phyloP scores from a whole-genome alignment of 495 filamentous ascomycete genomes.

The Annulohypoxylon nitens region DNA sequence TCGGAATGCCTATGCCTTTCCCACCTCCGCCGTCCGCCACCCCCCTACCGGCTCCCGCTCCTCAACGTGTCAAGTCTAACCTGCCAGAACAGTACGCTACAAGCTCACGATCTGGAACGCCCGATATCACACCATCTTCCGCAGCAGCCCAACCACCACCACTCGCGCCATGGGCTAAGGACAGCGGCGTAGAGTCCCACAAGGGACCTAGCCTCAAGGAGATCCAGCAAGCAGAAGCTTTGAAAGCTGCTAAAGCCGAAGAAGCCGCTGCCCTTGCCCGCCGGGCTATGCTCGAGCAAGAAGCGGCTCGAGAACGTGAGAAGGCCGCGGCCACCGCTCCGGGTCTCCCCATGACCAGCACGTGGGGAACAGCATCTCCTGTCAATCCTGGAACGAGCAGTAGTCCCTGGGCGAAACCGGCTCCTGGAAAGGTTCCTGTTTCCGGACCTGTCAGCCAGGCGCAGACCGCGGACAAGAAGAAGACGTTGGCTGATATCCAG shows the following conservation, averaged over 20 bases:
- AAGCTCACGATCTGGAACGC: conserved; percentile 82
- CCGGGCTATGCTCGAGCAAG: conserved; percentile 82
- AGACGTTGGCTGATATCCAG: conserved; percentile 95
- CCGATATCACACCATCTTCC: conserved; percentile 60
- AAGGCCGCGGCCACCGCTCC: conserved; percentile 75
- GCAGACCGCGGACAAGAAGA: conserved; percentile 71
- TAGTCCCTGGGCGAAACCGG: conserved; percentile 74
- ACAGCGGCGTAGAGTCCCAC: conserved; percentile 73
- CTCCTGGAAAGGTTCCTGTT: conserved; percentile 51
- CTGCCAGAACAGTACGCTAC: conserved; percentile 83
- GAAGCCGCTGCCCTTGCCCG: conserved; percentile 85
- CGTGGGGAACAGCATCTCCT: conserved; percentile 87
- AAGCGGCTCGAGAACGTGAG: conserved; percentile 73
- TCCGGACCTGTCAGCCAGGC: conserved; percentile 55
- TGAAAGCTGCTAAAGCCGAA: conserved; percentile 91
- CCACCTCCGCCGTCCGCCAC: conserved; percentile 66
- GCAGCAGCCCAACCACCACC: conserved; percentile 66
- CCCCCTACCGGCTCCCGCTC: conserved; percentile 86
- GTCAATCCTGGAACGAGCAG: conserved; percentile 61
- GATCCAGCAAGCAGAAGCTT: conserved; percentile 95
- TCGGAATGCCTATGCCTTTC: conserved; percentile 82
- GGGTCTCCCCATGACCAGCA: conserved; percentile 88
- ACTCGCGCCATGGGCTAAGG: conserved; percentile 94
- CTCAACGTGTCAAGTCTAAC: conserved; percentile 84
- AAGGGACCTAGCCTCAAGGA: conserved; percentile 96